These are phyloP conservation scores for Chalciporus piperatus DNA, from an alignment of 768 basidiomycete genomes.

Conservation along the genomic window DNA sequence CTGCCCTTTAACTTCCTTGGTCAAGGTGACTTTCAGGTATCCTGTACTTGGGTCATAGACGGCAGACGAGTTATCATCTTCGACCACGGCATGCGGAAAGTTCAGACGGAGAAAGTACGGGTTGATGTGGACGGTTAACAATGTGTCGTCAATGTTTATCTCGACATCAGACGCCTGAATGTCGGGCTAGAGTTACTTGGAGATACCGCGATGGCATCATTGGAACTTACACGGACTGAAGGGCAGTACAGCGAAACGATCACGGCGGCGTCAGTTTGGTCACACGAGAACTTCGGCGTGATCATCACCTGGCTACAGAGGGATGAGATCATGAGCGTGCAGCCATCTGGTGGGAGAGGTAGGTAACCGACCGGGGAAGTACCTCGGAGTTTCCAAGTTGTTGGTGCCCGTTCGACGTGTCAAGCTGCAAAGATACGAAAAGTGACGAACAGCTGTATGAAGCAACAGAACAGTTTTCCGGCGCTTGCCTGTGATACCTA, in stretches of 20 bases:
- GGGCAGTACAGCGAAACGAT: conserved; percentile 66
- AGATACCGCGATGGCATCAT: background rate
- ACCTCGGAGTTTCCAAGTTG: background rate
- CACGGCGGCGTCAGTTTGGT: conserved; percentile 56
- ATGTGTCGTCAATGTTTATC: conserved; percentile 67
- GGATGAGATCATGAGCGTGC: background rate
- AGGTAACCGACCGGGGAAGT: background rate
- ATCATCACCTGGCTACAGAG: conserved; percentile 50
- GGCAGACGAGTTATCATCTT: conserved; percentile 67
- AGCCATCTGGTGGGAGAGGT: background rate
- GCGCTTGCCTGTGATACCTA: background rate
- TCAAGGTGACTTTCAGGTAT: conserved; percentile 69
- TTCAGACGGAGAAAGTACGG: conserved; percentile 83
- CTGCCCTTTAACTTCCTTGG: conserved; percentile 65
- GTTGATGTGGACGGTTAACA: conserved; percentile 73
- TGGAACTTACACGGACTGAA: conserved; percentile 57
- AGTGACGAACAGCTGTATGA: background rate
- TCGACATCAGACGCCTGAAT: conserved; percentile 78
- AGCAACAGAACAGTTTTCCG: background rate
- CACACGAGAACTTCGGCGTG: conserved; percentile 72
- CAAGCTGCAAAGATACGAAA: background rate
- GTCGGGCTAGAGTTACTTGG: conserved; percentile 11
- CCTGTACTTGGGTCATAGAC: conserved; percentile 76
- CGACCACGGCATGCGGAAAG: conserved; percentile 62
- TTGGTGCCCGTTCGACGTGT: background rate